phyloP scores from a whole-genome alignment of 2,329 filamentous ascomycete genomes.

The Ambrosiella beaveri region DNA sequence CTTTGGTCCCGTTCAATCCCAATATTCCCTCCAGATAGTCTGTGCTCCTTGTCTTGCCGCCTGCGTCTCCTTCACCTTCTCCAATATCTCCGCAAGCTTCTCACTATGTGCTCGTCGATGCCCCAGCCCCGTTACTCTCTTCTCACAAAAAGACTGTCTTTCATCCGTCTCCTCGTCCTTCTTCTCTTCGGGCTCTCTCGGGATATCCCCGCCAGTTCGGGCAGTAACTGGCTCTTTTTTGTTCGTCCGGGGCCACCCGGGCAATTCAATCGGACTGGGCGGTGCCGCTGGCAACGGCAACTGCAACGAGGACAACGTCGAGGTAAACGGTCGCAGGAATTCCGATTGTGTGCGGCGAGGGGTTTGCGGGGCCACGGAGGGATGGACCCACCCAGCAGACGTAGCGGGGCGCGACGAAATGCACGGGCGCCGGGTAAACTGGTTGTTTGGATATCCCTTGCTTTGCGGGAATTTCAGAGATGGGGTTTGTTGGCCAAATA shows the following conservation, averaged over 20 bases:
- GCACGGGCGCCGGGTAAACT: background rate
- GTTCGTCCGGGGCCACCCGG: no score
- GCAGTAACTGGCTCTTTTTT: no score
- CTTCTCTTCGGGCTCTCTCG: no score
- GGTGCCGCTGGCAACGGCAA: background rate
- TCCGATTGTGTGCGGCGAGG: background rate
- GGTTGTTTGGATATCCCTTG: no score
- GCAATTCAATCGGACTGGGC: background rate
- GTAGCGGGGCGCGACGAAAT: background rate
- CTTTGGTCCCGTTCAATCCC: background rate
- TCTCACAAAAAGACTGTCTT: no score
- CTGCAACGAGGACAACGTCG: background rate
- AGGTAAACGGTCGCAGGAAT: background rate
- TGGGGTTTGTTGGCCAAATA: no score
- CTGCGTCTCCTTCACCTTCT: background rate
- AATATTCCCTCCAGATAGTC: slow-evolving; percentile 10
- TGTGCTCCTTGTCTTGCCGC: background rate
- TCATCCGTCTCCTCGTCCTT: no score
- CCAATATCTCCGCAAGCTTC: background rate
- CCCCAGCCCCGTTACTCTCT: background rate
- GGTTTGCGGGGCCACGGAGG: background rate
- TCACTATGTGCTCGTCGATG: background rate
- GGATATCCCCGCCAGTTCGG: no score
- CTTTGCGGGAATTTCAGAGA: no score
- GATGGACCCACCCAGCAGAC: background rate